Evolutionary conservation across 495 filamentous ascomycete genomes (phyloP).

Genomic region (Monascus purpureus): DNA sequence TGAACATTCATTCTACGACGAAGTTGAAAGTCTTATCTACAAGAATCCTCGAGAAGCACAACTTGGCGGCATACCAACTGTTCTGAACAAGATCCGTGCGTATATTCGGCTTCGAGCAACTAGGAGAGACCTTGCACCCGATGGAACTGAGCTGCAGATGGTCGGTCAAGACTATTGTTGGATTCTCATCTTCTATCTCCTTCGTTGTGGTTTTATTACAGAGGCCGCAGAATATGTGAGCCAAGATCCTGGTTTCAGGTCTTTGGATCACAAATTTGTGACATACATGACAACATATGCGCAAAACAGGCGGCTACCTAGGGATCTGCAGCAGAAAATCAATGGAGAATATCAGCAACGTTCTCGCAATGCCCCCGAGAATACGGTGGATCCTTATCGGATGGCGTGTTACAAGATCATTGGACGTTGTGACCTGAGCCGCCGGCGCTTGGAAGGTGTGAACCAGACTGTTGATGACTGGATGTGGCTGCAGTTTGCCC

Average conservation of each 20-base stretch:
- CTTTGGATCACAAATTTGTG: constrained; percentile 78
- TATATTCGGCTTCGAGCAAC: constrained; percentile 67
- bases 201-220: constrained; percentile 67
- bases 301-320: constrained; percentile 52
- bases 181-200: constrained; percentile 86
- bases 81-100: constrained; percentile 78
- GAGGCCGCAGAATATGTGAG: constrained; percentile 82
- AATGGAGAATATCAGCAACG: constrained; percentile 80
- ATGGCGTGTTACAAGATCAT: constrained; percentile 98
- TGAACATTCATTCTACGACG: constrained; percentile 57
- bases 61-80: constrained; percentile 75
- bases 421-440: constrained; percentile 78
- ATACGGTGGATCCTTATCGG: constrained; percentile 83
- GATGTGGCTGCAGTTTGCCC: constrained; percentile 91
- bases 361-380: constrained; percentile 66
- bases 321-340: constrained; percentile 71
- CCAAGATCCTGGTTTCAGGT: constrained; percentile 66
- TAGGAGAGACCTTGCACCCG: constrained; percentile 65
- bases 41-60: constrained; percentile 82
- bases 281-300: constrained; percentile 78
- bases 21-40: constrained; percentile 58
- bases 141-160: constrained; percentile 57
- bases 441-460: constrained; percentile 66
- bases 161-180: constrained; percentile 73
- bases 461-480: constrained; percentile 79